phyloP scores from a whole-genome alignment of 2,329 filamentous ascomycete genomes.

The Exophiala spinifera region DNA sequence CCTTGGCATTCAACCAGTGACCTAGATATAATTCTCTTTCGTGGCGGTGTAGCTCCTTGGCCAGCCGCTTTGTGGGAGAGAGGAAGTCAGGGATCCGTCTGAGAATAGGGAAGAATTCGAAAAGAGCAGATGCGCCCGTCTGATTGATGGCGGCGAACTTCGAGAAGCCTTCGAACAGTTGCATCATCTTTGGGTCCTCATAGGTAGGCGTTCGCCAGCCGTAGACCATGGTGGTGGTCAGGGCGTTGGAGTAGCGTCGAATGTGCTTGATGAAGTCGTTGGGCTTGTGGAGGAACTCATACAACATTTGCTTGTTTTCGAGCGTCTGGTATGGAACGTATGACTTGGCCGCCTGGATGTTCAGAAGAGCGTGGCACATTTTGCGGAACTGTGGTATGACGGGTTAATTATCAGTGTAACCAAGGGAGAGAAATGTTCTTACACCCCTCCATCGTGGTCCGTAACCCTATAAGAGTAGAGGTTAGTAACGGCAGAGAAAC shows the following conservation, averaged over 20 bases:
- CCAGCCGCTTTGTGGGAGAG: conserved; percentile 36
- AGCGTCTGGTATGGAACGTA: conserved; percentile 57
- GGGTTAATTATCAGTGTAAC: not conserved
- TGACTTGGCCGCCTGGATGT: conserved; percentile 44
- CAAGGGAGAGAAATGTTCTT: not conserved
- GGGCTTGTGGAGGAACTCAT: conserved; percentile 46
- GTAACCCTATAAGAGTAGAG: conserved; percentile 27
- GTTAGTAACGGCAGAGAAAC: not conserved
- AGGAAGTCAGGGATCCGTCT: conserved; percentile 44
- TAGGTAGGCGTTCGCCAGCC: conserved; percentile 44
- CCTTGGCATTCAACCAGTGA: conserved; percentile 43
- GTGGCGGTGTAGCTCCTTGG: conserved; percentile 41
- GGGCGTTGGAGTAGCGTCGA: conserved; percentile 47
- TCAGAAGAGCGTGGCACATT: conserved; percentile 47
- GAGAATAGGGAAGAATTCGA: conserved; percentile 48
- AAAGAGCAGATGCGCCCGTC: conserved; percentile 41
- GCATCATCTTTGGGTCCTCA: conserved; percentile 43
- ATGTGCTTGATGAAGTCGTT: conserved; percentile 44
- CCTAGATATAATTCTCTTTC: conserved; percentile 43
- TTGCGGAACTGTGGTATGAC: conserved; percentile 28
- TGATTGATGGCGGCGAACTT: conserved; percentile 42
- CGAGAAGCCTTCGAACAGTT: conserved; percentile 43
- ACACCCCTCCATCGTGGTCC: conserved; percentile 30
- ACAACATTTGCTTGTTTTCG: conserved; percentile 54
- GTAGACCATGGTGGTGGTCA: conserved; percentile 51